A percentile compares a stretch with the other conserved stretches of the same genome.
Evolutionary conservation across 441 rosid species (phyloP).

Genomic region (Corymbia calophylla): DNA sequence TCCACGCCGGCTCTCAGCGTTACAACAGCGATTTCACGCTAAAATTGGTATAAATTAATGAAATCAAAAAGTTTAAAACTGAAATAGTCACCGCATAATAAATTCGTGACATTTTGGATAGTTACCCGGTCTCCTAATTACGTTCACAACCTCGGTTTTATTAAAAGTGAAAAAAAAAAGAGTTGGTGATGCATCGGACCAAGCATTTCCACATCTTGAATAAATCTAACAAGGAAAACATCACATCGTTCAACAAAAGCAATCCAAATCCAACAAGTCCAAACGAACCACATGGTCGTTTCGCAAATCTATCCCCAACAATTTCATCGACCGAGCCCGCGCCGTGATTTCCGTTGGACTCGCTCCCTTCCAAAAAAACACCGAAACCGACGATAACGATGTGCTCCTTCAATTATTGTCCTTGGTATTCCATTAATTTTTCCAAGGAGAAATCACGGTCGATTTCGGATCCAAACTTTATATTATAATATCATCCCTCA

Average conservation of each 20-base stretch:
- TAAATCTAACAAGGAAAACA: background rate
- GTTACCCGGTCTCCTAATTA: rapidly evolving
- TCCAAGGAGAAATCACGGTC: background rate
- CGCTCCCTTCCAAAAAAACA: background rate
- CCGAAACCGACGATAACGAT: background rate
- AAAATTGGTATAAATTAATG: rapidly evolving
- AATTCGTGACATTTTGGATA: background rate
- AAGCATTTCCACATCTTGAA: background rate
- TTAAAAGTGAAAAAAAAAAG: background rate
- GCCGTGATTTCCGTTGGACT: background rate
- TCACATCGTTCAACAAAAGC: background rate
- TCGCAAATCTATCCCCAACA: background rate
- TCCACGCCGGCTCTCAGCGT: too few relatives aligned
- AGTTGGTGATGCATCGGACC: background rate
- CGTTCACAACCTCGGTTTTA: background rate
- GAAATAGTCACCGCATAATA: rapidly evolving
- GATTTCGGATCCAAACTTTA: background rate
- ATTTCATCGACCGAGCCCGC: background rate
- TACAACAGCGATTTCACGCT: rapidly evolving
- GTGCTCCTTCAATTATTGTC: background rate
- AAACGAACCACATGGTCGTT: background rate
- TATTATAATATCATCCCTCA: background rate
- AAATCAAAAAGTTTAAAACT: background rate
- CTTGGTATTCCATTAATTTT: background rate
- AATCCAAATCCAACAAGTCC: background rate